Conservation (phyloP, 805 yeast genomes). For the Candida namnaoensis region DNA sequence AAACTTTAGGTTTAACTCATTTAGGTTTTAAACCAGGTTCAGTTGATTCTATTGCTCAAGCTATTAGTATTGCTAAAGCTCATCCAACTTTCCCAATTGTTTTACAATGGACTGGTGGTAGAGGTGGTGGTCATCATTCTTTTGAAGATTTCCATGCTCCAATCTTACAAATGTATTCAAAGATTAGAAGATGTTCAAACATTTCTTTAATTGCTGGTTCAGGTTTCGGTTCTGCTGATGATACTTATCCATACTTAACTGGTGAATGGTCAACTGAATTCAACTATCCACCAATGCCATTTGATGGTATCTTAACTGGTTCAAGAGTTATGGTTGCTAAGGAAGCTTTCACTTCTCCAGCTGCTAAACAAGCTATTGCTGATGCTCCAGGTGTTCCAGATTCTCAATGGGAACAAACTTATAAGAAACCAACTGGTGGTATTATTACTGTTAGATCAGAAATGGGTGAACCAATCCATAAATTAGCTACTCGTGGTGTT, state of each 20-base stretch:
- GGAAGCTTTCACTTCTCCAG: constrained; percentile 92
- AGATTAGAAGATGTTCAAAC: constrained; percentile 86
- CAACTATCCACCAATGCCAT: constrained; percentile 97
- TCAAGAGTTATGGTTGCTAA: constrained; percentile 96
- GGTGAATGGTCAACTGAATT: constrained; percentile 91
- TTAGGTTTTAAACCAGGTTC: constrained; percentile 98
- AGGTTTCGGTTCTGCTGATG: constrained; percentile 95
- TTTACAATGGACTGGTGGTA: constrained; percentile 99
- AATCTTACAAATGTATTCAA: constrained; percentile 88
- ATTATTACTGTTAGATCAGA: constrained; percentile 92
- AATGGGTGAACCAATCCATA: constrained; percentile 99
- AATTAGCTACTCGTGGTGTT: constrained; percentile 97
- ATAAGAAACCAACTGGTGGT: constrained; percentile 95
- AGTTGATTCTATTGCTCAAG: constrained; percentile 81
- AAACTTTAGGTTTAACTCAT: constrained; percentile 85
- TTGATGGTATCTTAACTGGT: constrained; percentile 94
- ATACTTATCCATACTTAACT: constrained; percentile 94
- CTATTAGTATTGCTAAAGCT: constrained; percentile 84
- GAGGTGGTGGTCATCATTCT: constrained; percentile 99
- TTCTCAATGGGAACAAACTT: constrained; percentile 85
- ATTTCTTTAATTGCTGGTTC: constrained; percentile 94
- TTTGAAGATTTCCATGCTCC: constrained; percentile 99
- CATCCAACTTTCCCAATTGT: constrained; percentile 96
- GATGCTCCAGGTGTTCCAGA: constrained; percentile 88
- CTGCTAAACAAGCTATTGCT: constrained; percentile 88